Base-by-base conservation (phyloP, 352 stramenopile genomes). In the Ophiocytium majus region DNA sequence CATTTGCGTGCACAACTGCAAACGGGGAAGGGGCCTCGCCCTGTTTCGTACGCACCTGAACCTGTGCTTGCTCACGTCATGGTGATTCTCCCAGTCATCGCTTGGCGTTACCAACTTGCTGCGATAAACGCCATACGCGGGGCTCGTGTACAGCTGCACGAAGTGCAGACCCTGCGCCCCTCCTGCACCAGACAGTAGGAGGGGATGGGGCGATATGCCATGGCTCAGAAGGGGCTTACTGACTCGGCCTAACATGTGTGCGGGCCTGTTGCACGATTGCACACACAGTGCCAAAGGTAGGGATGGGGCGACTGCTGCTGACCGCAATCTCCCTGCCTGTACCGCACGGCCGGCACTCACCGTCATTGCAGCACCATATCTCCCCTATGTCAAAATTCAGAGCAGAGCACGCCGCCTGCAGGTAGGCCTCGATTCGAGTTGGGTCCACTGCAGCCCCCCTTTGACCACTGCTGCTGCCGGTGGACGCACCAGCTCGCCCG, bases 141-240 rank as follows among this genome's bases (percentile, higher is more conserved):
- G 87, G 23, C 80, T 88, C 5, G 84, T 91, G 86, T 91, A 90
- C 9, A 91, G 82, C 83, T 91, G 86, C 71, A 91, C 80, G 81
- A 91, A 91, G 34, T 81, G 84, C 78, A 91, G 57, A 9, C 63
- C 37, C 28, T 66, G 36, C 43, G 66, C 66, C 32, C 14, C 35
- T 14, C 5, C 66, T 78, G 43, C 43, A 57, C 5, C 43, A 57
- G 14, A n/a, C n/a, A n/a, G n/a, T n/a, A n/a, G n/a, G n/a, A n/a
- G n/a, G n/a, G n/a, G n/a, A n/a, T n/a, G n/a, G n/a, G n/a, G n/a
- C n/a, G n/a, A n/a, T n/a, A n/a, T n/a, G n/a, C n/a, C n/a, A n/a
- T n/a, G n/a, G n/a, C n/a, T n/a, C n/a, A n/a, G n/a, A n/a, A n/a
- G n/a, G n/a, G n/a, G n/a, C n/a, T n/a, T n/a, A n/a, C n/a, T n/a